These are phyloP conservation scores for Entoloma clypeatum DNA, from an alignment of 1,284 basidiomycete species.

Conservation along the genomic window DNA sequence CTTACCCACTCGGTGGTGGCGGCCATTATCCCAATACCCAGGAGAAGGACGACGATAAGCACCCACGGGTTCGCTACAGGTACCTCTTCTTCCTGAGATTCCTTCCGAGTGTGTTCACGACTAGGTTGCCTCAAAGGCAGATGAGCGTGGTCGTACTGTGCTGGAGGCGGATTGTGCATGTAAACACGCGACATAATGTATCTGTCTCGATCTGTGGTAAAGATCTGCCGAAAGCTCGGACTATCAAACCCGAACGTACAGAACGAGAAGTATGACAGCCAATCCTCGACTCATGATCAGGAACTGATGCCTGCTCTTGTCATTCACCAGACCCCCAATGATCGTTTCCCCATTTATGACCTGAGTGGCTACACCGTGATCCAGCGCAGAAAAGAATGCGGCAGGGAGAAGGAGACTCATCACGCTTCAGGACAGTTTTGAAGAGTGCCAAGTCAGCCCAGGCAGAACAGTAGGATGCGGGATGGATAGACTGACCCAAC, in stretches of 20 bases:
- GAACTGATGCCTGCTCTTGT: slow-evolving; percentile 42
- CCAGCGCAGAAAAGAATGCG: slow-evolving; percentile 62
- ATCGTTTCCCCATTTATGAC: slow-evolving; percentile 21
- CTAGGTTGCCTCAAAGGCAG: slow-evolving; percentile 43
- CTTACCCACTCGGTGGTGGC: slow-evolving; percentile 65
- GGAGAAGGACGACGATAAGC: slow-evolving; percentile 46
- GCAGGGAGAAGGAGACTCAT: slow-evolving; percentile 58
- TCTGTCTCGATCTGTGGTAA: slow-evolving; percentile 27
- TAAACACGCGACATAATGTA: slow-evolving; percentile 64
- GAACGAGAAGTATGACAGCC: slow-evolving; percentile 53
- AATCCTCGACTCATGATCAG: slow-evolving; percentile 60
- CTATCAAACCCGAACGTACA: slow-evolving; percentile 38
- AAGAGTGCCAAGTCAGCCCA: slow-evolving; percentile 3
- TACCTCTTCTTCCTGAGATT: slow-evolving; percentile 34
- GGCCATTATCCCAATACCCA: slow-evolving; percentile 58
- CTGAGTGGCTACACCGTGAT: slow-evolving; percentile 29
- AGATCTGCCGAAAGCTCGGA: not conserved
- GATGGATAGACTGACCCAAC: slow-evolving; percentile 45
- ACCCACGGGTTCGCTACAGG: slow-evolving; percentile 61
- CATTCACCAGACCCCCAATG: slow-evolving; percentile 34
- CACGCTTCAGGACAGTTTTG: no score
- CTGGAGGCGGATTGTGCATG: slow-evolving; percentile 63
- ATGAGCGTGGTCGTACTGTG: slow-evolving; percentile 44
- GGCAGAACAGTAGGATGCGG: not conserved
- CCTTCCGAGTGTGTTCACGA: no score